Base-by-base conservation (phyloP, 2,329 filamentous ascomycete genomes). In the Penicillium thymicola region DNA sequence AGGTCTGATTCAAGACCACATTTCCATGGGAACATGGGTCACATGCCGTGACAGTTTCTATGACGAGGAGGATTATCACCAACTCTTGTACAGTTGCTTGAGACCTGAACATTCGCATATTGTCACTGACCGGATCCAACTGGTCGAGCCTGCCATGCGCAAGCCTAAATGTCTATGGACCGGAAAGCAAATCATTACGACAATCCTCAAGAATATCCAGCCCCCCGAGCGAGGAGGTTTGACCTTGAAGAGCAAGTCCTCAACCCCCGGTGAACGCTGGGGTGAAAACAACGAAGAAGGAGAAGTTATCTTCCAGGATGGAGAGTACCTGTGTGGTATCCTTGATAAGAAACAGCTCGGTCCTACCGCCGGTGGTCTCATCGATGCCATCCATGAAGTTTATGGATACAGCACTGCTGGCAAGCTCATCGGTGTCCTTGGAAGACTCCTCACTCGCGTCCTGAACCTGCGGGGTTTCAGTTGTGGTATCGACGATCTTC, bases 1-100 rank as follows among this genome's bases (percentile, higher is more conserved):
- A 81, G 94, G 94, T 84, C 79, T 99, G 50, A 99, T 99, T 76
- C 95, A 99, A 76, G 94, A 99, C 81, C 94, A 99, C 74, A 89
- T 99, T 58, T 97, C 93, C 3, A 93, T 99, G 71, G 92, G 90
- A 43, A 90, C 96, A 3, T 88, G 89, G 75, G 84, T 99, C 55
- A 96, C 92, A 55, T 96, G 87, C 73, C 87, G 90, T 67, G 94
- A 99, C 73, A 90, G 89, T 3, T 93, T 97, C 71, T 96, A 97
- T 70, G 88, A 87, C 59, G 84, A 89, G 55, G 89, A 89, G 36
- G 87, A 95, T 58, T 99, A 97, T 71, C 90, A 97, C 61, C 89
- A 97, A 71, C 80, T 99, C n/a, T 81, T 99, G 6, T 99, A 99
- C 73, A 89, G 85, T 58, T 93, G 90, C 56, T 77, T 99, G 49